phyloP scores from a whole-genome alignment of 1,284 basidiomycete genomes.

The Puccinia brachypodii region DNA sequence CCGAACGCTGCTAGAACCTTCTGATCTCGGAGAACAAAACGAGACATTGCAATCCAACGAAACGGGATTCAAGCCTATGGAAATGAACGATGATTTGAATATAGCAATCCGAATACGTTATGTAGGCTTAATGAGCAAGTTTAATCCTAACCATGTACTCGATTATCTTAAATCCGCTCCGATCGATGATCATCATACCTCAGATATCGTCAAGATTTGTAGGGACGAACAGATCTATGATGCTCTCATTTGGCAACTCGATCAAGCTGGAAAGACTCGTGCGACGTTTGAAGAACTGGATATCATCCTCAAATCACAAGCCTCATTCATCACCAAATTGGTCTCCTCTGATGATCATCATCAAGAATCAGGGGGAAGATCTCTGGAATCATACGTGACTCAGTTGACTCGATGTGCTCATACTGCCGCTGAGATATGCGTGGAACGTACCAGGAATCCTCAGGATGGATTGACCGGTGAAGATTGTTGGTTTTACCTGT shows the following conservation, averaged over 20 bases:
- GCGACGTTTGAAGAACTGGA: constrained; percentile 71
- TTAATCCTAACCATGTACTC: constrained; percentile 69
- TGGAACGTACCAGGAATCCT: constrained; percentile 43
- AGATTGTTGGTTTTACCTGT: constrained; percentile 84
- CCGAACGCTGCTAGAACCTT: constrained; percentile 69
- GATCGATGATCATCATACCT: constrained; percentile 65
- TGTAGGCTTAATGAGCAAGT: constrained; percentile 70
- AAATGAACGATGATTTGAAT: constrained; percentile 59
- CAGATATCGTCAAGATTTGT: constrained; percentile 66
- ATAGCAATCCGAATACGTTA: constrained; percentile 65
- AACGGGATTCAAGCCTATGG: constrained; percentile 54
- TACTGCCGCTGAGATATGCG: constrained; percentile 51
- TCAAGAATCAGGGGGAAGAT: background rate
- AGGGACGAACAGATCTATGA: constrained; percentile 70
- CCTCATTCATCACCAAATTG: constrained; percentile 55
- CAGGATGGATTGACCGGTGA: constrained; percentile 64
- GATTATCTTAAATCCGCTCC: constrained; percentile 67
- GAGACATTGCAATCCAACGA: constrained; percentile 15
- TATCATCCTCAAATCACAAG: constrained; percentile 64
- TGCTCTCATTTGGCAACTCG: constrained; percentile 78
- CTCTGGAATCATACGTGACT: constrained; percentile 50
- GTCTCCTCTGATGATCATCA: constrained; percentile 54
- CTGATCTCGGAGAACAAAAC: constrained; percentile 47
- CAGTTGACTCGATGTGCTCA: constrained; percentile 52
- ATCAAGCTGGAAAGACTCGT: constrained; percentile 66